Evolutionary conservation across 805 yeast genomes (phyloP).

Genomic region (Crinitomyces ghanaensis): DNA sequence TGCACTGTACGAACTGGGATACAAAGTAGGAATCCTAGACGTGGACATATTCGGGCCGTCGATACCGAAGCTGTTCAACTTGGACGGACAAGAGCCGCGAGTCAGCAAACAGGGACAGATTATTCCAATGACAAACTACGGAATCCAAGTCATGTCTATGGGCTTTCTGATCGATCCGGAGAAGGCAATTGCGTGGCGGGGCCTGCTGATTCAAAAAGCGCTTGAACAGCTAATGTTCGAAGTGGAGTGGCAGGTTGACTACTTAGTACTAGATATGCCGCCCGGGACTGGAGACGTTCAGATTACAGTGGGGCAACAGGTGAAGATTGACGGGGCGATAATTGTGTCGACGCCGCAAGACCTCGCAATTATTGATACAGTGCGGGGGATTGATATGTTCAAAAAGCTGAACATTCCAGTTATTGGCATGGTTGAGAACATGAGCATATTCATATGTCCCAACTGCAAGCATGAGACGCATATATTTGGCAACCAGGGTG

Average conservation of each 20-base stretch:
- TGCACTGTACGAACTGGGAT: constrained; percentile 42
- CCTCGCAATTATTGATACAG: constrained; percentile 68
- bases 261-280: constrained; percentile 71
- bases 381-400: constrained; percentile 72
- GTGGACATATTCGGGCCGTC: constrained; percentile 83
- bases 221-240: constrained; percentile 74
- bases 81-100: constrained; percentile 62
- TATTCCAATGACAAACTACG: constrained; percentile 62
- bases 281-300: constrained; percentile 91
- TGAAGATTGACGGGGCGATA: constrained; percentile 68
- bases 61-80: constrained; percentile 57
- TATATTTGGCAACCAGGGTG: constrained; percentile 61
- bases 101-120: constrained; percentile 26
- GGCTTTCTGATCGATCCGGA: constrained; percentile 62
- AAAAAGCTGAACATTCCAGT: constrained; percentile 60
- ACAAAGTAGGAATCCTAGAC: constrained; percentile 59
- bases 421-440: constrained; percentile 68
- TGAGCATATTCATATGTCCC: constrained; percentile 70
- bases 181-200: constrained; percentile 72
- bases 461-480: constrained; percentile 64
- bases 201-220: constrained; percentile 79
- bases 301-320: constrained; percentile 66
- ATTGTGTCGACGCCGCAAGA: constrained; percentile 84
- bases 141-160: constrained; percentile 81
- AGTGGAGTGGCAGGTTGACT: constrained; percentile 66